Evolutionary conservation across 345 rosid species (phyloP).

Genomic region (Sonneratia caseolaris): DNA sequence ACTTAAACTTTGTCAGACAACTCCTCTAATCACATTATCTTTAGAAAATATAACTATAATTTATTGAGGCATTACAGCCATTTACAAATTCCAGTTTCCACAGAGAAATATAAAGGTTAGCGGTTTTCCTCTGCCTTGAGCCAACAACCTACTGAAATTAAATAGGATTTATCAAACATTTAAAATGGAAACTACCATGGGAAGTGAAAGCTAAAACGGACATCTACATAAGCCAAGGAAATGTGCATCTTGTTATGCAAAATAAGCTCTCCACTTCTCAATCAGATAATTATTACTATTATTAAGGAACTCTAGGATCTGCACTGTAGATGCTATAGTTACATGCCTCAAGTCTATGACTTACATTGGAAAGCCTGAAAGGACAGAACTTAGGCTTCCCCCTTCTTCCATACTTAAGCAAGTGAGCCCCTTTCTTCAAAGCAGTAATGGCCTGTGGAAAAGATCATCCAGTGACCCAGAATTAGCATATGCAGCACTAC

Average conservation of each 20-base stretch:
- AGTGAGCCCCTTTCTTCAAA: slow-evolving; percentile 82
- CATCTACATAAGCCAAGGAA: background rate
- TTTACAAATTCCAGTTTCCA: background rate
- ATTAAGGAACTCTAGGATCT: background rate
- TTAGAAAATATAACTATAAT: background rate
- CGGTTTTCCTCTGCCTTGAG: background rate
- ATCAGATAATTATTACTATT: background rate
- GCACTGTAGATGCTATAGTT: background rate
- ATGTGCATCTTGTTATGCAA: background rate
- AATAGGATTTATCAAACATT: background rate
- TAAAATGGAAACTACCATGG: background rate
- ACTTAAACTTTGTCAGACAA: background rate
- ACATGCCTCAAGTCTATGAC: slow-evolving; percentile 9
- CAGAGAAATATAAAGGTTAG: background rate
- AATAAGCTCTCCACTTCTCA: background rate
- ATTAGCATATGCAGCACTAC: slow-evolving; percentile 15
- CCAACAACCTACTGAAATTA: background rate
- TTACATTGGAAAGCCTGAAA: slow-evolving; percentile 94
- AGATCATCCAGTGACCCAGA: slow-evolving; percentile 25
- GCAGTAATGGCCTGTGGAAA: slow-evolving; percentile 83
- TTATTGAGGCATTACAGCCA: background rate
- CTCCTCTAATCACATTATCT: background rate
- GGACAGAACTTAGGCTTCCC: slow-evolving; percentile 99
- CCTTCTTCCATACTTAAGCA: slow-evolving; percentile 95
- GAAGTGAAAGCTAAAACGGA: background rate